Conservation (phyloP, 495 filamentous ascomycete genomes). For the Penicillium cataractarum region DNA sequence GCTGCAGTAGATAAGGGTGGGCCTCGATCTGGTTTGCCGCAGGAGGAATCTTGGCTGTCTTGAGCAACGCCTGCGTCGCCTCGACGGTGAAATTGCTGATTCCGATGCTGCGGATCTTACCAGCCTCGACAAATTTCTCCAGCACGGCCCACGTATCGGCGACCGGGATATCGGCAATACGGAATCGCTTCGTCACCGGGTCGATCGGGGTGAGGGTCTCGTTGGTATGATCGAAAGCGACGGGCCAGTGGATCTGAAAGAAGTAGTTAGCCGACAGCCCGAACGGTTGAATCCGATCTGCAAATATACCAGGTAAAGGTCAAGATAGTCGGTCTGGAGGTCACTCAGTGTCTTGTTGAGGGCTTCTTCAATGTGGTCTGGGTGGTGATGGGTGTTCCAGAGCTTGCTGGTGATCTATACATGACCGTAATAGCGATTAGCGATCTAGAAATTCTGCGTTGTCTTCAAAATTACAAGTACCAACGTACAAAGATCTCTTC, state of each 20-base stretch:
- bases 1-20: conserved; percentile 81
- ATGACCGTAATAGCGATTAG: not conserved
- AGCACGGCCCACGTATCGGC: conserved; percentile 68
- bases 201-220: conserved; percentile 40
- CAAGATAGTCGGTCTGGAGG: conserved; percentile 49
- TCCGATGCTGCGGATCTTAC: conserved; percentile 75
- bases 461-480: not conserved
- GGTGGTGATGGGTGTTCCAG: conserved; percentile 51
- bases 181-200: conserved; percentile 40
- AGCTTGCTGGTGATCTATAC: conserved; percentile 45
- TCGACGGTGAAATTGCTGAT: conserved; percentile 75
- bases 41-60: conserved; percentile 64
- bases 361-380: conserved; percentile 42
- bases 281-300: not conserved
- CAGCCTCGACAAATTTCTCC: conserved; percentile 67
- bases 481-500: conserved; percentile 47
- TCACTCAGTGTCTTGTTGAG: conserved; percentile 47
- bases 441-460: not conserved
- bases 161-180: conserved; percentile 37
- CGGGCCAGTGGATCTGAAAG: conserved; percentile 43
- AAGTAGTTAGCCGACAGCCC: conserved; percentile 1
- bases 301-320: conserved; percentile 51
- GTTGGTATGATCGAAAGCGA: conserved; percentile 68
- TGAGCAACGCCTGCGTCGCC: conserved; percentile 66
- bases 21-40: conserved; percentile 86